Conservation (phyloP, 495 filamentous ascomycete species). For the Parathielavia appendiculata region DNA sequence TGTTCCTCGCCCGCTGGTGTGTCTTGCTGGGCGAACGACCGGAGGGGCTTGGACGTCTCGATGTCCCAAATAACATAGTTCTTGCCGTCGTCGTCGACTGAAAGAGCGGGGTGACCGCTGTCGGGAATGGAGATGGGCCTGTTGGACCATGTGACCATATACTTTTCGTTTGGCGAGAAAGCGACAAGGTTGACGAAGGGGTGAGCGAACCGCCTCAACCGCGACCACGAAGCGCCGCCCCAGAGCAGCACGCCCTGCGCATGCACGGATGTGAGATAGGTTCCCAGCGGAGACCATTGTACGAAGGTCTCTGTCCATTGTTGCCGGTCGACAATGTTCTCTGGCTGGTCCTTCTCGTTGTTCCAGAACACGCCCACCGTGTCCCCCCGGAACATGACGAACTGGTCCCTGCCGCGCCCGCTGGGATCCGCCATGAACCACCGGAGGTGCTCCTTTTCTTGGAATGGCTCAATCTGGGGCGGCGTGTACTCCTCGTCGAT, state of each 20-base stretch:
- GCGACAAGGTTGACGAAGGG: conserved; percentile 92
- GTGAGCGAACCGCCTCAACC: conserved; percentile 88
- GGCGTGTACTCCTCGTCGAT: conserved; percentile 83
- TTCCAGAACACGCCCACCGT: conserved; percentile 96
- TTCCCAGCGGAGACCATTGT: conserved; percentile 94
- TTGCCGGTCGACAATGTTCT: conserved; percentile 79
- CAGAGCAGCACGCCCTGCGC: conserved; percentile 93
- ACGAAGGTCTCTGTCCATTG: conserved; percentile 98
- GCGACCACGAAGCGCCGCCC: conserved; percentile 83
- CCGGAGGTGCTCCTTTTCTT: conserved; percentile 88
- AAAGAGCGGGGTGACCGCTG: conserved; percentile 68
- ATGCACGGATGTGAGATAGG: conserved; percentile 90
- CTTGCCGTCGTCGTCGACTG: conserved; percentile 92
- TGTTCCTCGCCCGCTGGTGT: conserved; percentile 48
- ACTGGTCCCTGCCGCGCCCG: conserved; percentile 86
- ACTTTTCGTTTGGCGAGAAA: conserved; percentile 90
- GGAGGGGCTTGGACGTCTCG: conserved; percentile 78
- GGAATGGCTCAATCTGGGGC: conserved; percentile 71
- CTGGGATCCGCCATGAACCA: conserved; percentile 84
- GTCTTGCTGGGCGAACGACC: conserved; percentile 88
- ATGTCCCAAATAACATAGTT: conserved; percentile 99
- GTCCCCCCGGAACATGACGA: conserved; percentile 84
- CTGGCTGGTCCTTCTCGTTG: conserved; percentile 85
- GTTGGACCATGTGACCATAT: conserved; percentile 94
- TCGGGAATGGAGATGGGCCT: conserved; percentile 87